phyloP scores from a whole-genome alignment of 208 protist species.

The Acanthamoeba polyphaga region DNA sequence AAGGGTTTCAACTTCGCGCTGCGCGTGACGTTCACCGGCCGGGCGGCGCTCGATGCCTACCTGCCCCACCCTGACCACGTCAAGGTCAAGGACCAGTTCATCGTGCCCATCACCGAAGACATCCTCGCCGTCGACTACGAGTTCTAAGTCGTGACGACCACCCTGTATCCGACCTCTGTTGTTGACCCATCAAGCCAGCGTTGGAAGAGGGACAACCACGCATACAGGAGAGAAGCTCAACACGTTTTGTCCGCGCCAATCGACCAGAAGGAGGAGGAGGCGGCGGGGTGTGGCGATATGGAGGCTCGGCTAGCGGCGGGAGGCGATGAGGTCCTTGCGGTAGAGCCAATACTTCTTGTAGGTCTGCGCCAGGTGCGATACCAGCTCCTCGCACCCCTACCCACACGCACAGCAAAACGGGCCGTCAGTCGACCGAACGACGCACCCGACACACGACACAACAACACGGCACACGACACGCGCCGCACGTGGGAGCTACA shows the following conservation, averaged over 20 bases:
- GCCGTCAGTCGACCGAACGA: not conserved
- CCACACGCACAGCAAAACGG: not conserved
- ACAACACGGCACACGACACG: not conserved
- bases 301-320: not conserved
- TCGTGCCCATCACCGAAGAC: conserved; percentile 55
- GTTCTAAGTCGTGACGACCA: not conserved
- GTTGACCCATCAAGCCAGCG: not conserved
- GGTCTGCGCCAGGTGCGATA: conserved; percentile 23
- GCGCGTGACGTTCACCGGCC: not conserved
- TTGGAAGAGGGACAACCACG: no score
- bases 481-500: not conserved
- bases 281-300: not conserved
- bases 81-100: conserved; percentile 70
- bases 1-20: conserved; percentile 67
- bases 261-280: no score
- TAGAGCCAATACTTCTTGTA: conserved; percentile 65
- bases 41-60: conserved; percentile 39
- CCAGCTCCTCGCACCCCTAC: conserved; percentile 45
- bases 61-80: conserved; percentile 55
- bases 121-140: conserved; percentile 67
- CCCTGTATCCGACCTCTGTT: not conserved
- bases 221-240: no score
- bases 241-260: no score
- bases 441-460: not conserved
- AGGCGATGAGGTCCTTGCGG: not conserved